These are phyloP conservation scores for Lecanicillium sp. DNA, from an alignment of 2,329 filamentous ascomycete genomes.

Conservation along the genomic window DNA sequence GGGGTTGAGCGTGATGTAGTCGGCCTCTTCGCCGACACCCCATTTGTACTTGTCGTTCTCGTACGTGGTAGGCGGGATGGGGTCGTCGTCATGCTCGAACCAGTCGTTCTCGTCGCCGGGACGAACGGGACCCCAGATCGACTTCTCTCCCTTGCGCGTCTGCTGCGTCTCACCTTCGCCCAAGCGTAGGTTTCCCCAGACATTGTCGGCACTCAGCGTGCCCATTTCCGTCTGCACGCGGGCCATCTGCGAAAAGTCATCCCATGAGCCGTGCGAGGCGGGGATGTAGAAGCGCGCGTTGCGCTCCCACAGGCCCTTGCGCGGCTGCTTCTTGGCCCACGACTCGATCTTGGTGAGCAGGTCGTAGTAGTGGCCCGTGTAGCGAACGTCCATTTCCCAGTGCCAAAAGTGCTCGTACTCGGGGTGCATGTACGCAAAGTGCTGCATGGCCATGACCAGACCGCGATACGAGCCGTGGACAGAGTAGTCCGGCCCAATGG, in stretches of 20 bases:
- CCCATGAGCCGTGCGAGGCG: slow-evolving; percentile 68
- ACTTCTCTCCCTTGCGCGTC: slow-evolving; percentile 44
- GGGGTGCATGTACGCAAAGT: slow-evolving; percentile 81
- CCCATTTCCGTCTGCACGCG: slow-evolving; percentile 70
- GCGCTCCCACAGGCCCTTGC: slow-evolving; percentile 77
- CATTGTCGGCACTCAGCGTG: slow-evolving; percentile 56
- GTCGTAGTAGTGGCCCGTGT: slow-evolving; percentile 81
- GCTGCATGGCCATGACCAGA: slow-evolving; percentile 89
- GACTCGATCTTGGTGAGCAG: slow-evolving; percentile 61
- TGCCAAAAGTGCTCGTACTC: slow-evolving; percentile 93
- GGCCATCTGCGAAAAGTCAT: slow-evolving; percentile 69
- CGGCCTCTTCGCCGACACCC: slow-evolving; percentile 86
- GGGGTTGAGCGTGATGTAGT: slow-evolving; percentile 86
- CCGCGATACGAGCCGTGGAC: slow-evolving; percentile 91
- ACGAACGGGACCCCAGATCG: slow-evolving; percentile 79
- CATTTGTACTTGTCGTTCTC: slow-evolving; percentile 78
- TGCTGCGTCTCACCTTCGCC: slow-evolving; percentile 33
- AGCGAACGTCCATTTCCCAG: slow-evolving; percentile 91
- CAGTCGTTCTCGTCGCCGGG: slow-evolving; percentile 63
- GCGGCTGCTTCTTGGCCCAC: slow-evolving; percentile 67
- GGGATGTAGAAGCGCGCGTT: slow-evolving; percentile 74
- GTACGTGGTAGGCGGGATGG: slow-evolving; percentile 60
- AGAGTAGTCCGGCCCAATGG: slow-evolving; percentile 59
- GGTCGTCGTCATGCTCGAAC: slow-evolving; percentile 67
- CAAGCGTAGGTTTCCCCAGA: slow-evolving; percentile 52